Percentiles rank a stretch among this genome's conserved stretches.
These are phyloP conservation scores for Botrytis elliptica DNA, from an alignment of 2,329 filamentous ascomycete genomes.

Conservation along the genomic window DNA sequence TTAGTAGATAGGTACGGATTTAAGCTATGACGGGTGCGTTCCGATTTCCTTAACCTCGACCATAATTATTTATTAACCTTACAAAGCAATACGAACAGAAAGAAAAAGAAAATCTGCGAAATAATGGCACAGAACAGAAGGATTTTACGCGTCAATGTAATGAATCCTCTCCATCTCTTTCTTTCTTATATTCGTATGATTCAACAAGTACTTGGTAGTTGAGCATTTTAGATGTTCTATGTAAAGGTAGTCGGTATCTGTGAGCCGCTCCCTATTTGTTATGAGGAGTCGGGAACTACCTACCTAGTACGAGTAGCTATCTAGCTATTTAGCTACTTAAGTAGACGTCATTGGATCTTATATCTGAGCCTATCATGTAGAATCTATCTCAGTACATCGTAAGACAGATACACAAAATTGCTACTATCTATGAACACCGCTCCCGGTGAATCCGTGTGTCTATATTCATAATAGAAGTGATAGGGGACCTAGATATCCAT, in stretches of 20 bases:
- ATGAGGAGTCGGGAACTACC: not conserved
- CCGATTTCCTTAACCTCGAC: not conserved
- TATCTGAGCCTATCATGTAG: not conserved
- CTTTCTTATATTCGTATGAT: not conserved
- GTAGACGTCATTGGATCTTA: not conserved
- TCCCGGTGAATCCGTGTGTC: not conserved
- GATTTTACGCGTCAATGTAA: not conserved
- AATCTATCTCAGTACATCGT: not conserved
- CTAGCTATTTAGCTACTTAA: not conserved
- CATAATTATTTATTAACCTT: not conserved
- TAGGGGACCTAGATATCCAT: not conserved
- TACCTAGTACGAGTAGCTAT: not conserved
- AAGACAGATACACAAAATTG: not conserved
- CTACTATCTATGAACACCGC: not conserved
- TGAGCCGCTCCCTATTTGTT: too few species aligned
- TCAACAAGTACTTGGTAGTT: not conserved
- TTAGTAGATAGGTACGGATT: constrained; percentile 4
- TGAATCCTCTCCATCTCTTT: not conserved
- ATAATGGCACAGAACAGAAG: not conserved
- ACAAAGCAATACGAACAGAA: constrained; percentile 16
- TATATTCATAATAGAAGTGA: not conserved
- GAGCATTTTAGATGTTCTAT: not conserved
- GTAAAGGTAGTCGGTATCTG: not conserved
- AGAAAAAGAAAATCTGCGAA: not conserved
- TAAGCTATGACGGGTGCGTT: constrained; percentile 1